Evolutionary conservation across 306 rosid genomes (phyloP).

Genomic region (Vachellia collinsii): DNA sequence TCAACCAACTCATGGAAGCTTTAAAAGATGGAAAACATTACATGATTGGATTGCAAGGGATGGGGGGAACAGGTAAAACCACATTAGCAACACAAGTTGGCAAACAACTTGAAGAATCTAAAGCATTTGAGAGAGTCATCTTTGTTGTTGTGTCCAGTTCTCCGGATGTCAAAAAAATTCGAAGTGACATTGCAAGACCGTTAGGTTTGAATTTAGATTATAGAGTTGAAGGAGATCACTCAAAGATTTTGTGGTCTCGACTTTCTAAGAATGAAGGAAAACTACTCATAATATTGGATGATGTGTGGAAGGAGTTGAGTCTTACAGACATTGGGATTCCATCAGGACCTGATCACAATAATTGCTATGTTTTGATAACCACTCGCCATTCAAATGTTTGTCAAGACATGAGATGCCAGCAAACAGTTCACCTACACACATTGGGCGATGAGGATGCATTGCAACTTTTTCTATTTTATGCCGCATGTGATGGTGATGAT

Average conservation of each 20-base stretch:
- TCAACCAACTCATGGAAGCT: neutral
- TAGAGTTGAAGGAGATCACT: neutral
- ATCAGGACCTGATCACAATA: neutral
- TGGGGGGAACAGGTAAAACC: neutral
- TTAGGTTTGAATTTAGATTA: neutral
- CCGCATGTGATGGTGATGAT: neutral
- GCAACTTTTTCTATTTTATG: neutral
- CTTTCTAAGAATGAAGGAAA: neutral
- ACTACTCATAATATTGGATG: neutral
- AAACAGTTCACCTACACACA: neutral
- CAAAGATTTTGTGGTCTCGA: neutral
- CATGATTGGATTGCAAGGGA: neutral
- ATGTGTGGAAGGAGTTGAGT: neutral
- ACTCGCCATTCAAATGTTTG: conserved; percentile 14
- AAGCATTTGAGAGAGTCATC: neutral
- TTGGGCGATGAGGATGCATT: conserved; percentile 19
- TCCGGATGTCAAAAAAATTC: neutral
- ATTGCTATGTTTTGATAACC: conserved; percentile 24
- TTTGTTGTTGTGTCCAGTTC: neutral
- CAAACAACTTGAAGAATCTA: neutral
- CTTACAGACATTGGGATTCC: conserved; percentile 34
- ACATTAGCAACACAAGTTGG: neutral
- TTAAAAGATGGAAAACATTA: neutral
- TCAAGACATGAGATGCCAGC: conserved; percentile 9
- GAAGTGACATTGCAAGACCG: neutral